phyloP scores from a whole-genome alignment of 2,329 filamentous ascomycete genomes.

The Alternaria sp. region DNA sequence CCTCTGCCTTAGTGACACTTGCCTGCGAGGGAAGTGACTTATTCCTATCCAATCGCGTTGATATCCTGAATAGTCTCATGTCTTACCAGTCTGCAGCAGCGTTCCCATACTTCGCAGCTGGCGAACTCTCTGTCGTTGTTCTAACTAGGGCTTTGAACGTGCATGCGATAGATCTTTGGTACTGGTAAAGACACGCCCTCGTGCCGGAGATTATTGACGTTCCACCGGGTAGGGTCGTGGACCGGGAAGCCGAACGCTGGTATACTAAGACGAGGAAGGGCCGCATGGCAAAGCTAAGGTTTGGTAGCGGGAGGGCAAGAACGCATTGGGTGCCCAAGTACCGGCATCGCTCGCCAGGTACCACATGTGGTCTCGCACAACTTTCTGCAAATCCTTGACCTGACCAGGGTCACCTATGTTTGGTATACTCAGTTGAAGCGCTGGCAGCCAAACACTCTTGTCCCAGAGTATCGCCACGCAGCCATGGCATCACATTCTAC shows the following conservation, averaged over 20 bases:
- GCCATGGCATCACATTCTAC: slow-evolving; percentile 9
- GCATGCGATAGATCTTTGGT: neutral
- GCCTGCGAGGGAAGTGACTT: neutral
- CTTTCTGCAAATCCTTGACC: neutral
- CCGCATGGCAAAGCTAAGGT: neutral
- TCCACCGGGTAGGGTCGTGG: neutral
- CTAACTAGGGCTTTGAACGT: neutral
- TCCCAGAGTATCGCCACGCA: neutral
- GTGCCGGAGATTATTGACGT: slow-evolving; percentile 2
- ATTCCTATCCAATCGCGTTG: slow-evolving; percentile 1
- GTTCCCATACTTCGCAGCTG: neutral
- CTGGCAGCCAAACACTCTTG: neutral
- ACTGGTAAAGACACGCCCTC: neutral
- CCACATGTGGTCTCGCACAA: neutral
- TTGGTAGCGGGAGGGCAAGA: slow-evolving; percentile 11
- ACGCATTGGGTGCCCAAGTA: slow-evolving; percentile 12
- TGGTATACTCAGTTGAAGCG: neutral
- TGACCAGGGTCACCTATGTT: neutral
- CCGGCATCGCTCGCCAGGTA: slow-evolving; percentile 3
- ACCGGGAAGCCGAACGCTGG: neutral
- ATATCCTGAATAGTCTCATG: neutral
- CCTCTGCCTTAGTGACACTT: neutral
- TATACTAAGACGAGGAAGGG: neutral
- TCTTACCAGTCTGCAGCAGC: neutral
- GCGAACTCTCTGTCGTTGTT: neutral